Conservation (phyloP, 129 eudicot species). For the Flaveria brownii region DNA sequence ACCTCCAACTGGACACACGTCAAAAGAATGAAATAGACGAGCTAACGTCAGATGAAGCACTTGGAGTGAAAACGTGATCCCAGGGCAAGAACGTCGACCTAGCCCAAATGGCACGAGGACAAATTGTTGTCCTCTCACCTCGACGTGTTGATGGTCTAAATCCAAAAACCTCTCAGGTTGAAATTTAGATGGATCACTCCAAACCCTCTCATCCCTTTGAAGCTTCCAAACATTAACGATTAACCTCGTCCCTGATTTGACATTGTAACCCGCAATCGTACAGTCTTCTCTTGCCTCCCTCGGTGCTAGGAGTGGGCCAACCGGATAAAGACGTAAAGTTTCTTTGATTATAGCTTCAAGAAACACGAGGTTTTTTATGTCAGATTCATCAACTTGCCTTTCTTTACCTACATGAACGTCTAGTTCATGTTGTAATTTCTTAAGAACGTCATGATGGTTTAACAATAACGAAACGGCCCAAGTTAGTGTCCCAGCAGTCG, state of each 20-base stretch:
- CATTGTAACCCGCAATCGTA: conserved; percentile 29
- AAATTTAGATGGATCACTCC: conserved; percentile 38
- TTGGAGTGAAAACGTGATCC: background rate
- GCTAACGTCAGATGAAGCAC: no score
- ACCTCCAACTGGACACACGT: no score
- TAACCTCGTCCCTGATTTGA: conserved; percentile 35
- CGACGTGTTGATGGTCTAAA: conserved; percentile 35
- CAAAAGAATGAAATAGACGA: no score
- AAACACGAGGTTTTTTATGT: conserved; percentile 28
- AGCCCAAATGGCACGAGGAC: conserved; percentile 45
- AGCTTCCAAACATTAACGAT: conserved; percentile 37
- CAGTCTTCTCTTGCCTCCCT: conserved; percentile 31
- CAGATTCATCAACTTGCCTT: conserved; percentile 41
- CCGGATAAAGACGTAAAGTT: conserved; percentile 34
- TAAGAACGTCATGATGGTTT: conserved; percentile 24
- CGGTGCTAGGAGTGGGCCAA: conserved; percentile 19
- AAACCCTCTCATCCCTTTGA: conserved; percentile 39
- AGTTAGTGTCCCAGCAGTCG: conserved; percentile 21
- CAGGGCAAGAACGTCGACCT: conserved; percentile 52
- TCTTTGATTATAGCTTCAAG: conserved; percentile 39
- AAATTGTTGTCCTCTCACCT: conserved; percentile 31
- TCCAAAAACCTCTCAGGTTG: conserved; percentile 40
- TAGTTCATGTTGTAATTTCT: conserved; percentile 29
- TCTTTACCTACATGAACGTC: conserved; percentile 24
- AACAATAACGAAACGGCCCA: conserved; percentile 38